Evolutionary conservation across 805 yeast species (phyloP).

Genomic region (Ogataea paradorogensis): DNA sequence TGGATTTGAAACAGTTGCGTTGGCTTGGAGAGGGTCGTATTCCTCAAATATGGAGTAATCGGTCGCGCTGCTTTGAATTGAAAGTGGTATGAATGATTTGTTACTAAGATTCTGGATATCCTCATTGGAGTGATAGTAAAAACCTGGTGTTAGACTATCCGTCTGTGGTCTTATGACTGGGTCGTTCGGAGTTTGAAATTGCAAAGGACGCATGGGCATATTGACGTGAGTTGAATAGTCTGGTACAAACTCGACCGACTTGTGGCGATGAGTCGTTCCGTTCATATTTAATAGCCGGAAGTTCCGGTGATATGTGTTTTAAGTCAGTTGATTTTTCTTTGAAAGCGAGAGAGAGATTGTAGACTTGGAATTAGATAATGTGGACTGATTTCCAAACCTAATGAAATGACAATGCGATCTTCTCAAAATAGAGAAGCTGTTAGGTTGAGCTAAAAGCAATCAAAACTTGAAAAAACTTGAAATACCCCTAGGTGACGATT

Average conservation of each 20-base stretch:
- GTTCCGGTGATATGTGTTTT: not conserved
- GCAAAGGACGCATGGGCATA: not conserved
- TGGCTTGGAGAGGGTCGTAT: constrained; percentile 3
- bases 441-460: not conserved
- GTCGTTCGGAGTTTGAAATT: not conserved
- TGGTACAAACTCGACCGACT: constrained; percentile 1
- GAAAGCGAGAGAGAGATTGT: not conserved
- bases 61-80: constrained; percentile 5
- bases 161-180: not conserved
- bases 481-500: constrained; percentile 2
- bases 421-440: not conserved
- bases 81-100: constrained; percentile 5
- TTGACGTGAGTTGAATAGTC: not conserved
- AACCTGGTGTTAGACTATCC: not conserved
- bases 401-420: not conserved
- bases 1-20: not conserved
- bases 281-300: constrained; percentile 1
- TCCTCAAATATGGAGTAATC: constrained; percentile 15
- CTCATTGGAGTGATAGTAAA: constrained; percentile 15
- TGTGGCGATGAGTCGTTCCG: constrained; percentile 4
- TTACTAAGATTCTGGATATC: constrained; percentile 12
- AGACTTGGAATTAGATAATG: not conserved
- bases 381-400: not conserved
- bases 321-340: not conserved
- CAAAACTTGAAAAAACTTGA: not conserved